Percentiles rank a stretch among this genome's conserved stretches.
Evolutionary conservation across 768 basidiomycete species (phyloP).

Genomic region (Boletus sp.): DNA sequence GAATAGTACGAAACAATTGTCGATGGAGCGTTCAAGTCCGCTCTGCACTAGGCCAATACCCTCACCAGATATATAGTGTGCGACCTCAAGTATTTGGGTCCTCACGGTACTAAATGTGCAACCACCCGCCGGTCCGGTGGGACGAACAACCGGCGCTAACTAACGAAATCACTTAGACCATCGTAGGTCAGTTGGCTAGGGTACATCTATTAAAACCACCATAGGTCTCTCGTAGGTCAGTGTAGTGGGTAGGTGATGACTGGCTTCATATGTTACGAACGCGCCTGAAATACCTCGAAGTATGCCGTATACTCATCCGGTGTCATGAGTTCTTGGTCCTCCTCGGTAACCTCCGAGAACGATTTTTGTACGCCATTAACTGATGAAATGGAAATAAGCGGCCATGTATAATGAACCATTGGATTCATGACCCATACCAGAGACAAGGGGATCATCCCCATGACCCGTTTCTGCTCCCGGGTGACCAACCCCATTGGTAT

Average conservation of each 20-base stretch:
- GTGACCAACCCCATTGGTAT: constrained; percentile 15
- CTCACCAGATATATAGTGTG: not conserved
- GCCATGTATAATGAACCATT: not conserved
- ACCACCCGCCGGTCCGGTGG: no score
- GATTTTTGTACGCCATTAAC: constrained; percentile 74
- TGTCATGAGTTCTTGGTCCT: constrained; percentile 90
- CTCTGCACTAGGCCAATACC: not conserved
- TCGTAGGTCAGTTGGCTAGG: constrained; percentile 1
- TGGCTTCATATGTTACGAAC: constrained; percentile 17
- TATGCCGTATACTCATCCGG: constrained; percentile 87
- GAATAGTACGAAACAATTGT: no score
- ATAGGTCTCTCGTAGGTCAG: constrained; percentile 8
- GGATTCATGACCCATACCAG: constrained; percentile 44
- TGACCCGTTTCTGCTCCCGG: not conserved
- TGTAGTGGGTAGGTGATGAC: constrained; percentile 5
- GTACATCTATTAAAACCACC: constrained; percentile 15
- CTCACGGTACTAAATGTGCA: not conserved
- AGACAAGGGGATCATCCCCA: constrained; percentile 57
- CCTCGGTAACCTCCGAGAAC: constrained; percentile 83
- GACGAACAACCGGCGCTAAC: not conserved
- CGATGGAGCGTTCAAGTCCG: no score
- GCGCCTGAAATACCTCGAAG: constrained; percentile 64
- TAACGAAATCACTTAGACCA: not conserved
- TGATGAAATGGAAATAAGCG: constrained; percentile 25
- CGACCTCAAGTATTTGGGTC: not conserved